phyloP scores from a whole-genome alignment of 257 asterid species.

The Cordia subcordata region DNA sequence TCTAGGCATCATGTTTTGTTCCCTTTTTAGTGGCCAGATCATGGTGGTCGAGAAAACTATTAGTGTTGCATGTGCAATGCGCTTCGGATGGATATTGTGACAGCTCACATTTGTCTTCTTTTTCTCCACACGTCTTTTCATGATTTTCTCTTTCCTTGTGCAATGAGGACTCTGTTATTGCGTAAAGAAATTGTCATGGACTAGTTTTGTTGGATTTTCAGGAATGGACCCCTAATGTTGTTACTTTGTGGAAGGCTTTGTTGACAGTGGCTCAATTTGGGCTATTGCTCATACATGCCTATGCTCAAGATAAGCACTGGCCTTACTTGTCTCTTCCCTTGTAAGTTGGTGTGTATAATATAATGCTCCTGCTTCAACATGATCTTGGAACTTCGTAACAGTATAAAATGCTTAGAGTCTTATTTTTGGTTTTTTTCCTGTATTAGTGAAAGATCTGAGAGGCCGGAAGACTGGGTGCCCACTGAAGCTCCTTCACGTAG shows the following conservation, averaged over 20 bases:
- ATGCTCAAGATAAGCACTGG: slow-evolving; percentile 94
- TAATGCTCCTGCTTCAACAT: neutral
- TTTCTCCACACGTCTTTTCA: too few relatives aligned
- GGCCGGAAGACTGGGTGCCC: slow-evolving; percentile 98
- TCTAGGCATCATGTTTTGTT: too few relatives aligned
- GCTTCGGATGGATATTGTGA: too few relatives aligned
- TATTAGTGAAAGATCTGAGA: slow-evolving; percentile 61
- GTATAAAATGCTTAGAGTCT: neutral
- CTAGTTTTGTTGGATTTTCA: slow-evolving; percentile 21
- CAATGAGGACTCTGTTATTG: too few relatives aligned
- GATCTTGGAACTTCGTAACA: neutral
- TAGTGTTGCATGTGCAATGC: too few relatives aligned
- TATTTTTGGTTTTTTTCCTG: slow-evolving; percentile 4
- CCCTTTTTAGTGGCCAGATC: too few relatives aligned
- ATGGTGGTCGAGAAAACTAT: too few relatives aligned
- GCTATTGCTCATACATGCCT: slow-evolving; percentile 74
- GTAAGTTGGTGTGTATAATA: slow-evolving; percentile 40
- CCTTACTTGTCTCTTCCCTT: slow-evolving; percentile 85
- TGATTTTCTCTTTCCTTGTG: too few relatives aligned
- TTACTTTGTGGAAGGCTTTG: slow-evolving; percentile 81
- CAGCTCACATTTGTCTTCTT: too few relatives aligned
- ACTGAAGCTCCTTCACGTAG: slow-evolving; percentile 32
- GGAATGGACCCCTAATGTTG: slow-evolving; percentile 87
- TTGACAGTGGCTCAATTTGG: slow-evolving; percentile 88
- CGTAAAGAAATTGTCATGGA: too few relatives aligned